phyloP scores from a whole-genome alignment of 2,329 filamentous ascomycete species.

The Nectriaceae sp. region DNA sequence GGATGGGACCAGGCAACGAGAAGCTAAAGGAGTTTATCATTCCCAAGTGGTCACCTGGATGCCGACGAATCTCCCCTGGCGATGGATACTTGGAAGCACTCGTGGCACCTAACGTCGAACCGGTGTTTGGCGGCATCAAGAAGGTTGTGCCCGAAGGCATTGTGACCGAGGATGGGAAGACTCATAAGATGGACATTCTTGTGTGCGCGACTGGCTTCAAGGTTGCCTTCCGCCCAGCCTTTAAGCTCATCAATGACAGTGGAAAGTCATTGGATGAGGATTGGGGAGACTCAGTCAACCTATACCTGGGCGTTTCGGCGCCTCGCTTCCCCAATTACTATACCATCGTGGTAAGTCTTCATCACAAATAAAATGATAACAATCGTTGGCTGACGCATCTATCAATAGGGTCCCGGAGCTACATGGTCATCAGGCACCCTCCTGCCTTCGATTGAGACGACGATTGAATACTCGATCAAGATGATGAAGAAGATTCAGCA shows the following conservation, averaged over 20 bases:
- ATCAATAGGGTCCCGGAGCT: constrained; percentile 36
- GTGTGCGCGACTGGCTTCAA: constrained; percentile 45
- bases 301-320: constrained; percentile 47
- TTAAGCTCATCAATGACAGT: constrained; percentile 38
- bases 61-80: constrained; percentile 43
- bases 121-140: constrained; percentile 40
- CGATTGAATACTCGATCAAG: constrained; percentile 38
- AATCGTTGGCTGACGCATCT: background rate
- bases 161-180: constrained; percentile 29
- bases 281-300: constrained; percentile 43
- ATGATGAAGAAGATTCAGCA: constrained; percentile 42
- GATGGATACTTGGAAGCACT: constrained; percentile 46
- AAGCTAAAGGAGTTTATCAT: constrained; percentile 43
- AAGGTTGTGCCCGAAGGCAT: constrained; percentile 36
- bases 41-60: constrained; percentile 46
- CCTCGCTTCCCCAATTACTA: constrained; percentile 50
- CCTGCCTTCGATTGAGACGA: constrained; percentile 46
- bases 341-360: constrained; percentile 30
- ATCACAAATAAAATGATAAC: background rate
- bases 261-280: constrained; percentile 43
- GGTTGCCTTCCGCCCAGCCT: constrained; percentile 42
- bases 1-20: constrained; percentile 43
- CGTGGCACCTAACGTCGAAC: constrained; percentile 45
- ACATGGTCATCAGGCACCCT: constrained; percentile 47
- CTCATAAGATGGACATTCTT: constrained; percentile 34